phyloP scores from a whole-genome alignment of 2,329 filamentous ascomycete species.

The Paramyrothecium roridum region DNA sequence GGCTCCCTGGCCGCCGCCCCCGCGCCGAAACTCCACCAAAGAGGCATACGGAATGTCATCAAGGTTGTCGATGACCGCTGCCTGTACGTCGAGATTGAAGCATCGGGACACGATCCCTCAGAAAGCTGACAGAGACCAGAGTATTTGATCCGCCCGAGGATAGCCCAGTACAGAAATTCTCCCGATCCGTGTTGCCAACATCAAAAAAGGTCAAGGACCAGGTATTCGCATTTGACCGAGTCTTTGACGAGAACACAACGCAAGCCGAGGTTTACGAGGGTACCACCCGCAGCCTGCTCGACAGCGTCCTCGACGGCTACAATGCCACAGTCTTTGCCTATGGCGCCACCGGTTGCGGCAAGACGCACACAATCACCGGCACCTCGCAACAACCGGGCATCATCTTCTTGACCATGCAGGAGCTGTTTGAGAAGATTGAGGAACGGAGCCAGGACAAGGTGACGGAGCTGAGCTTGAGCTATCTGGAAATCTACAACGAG shows the following conservation, averaged over 20 bases:
- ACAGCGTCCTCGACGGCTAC: conserved; percentile 94
- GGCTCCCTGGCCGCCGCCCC: conserved; percentile 88
- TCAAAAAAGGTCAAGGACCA: conserved; percentile 96
- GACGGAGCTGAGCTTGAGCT: conserved; percentile 88
- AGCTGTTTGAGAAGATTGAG: conserved; percentile 93
- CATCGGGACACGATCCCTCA: background rate
- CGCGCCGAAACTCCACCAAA: conserved; percentile 78
- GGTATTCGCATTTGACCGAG: conserved; percentile 92
- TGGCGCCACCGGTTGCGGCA: conserved; percentile 95
- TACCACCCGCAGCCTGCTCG: conserved; percentile 84
- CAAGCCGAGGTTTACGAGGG: conserved; percentile 94
- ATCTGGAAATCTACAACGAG: conserved; percentile 98
- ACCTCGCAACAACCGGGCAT: conserved; percentile 92
- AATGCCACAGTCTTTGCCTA: conserved; percentile 99
- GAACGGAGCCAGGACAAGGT: conserved; percentile 82
- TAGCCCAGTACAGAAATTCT: conserved; percentile 84
- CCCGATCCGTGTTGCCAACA: conserved; percentile 72
- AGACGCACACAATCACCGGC: conserved; percentile 96
- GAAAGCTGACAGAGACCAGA: conserved; percentile 44
- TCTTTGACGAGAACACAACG: conserved; percentile 92
- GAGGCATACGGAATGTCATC: conserved; percentile 86
- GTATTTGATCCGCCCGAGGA: conserved; percentile 98
- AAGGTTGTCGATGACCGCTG: conserved; percentile 96
- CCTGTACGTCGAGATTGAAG: conserved; percentile 60
- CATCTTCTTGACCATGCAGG: conserved; percentile 98